Evolutionary conservation across 441 rosid species (phyloP).

Genomic region (California macrophylla): DNA sequence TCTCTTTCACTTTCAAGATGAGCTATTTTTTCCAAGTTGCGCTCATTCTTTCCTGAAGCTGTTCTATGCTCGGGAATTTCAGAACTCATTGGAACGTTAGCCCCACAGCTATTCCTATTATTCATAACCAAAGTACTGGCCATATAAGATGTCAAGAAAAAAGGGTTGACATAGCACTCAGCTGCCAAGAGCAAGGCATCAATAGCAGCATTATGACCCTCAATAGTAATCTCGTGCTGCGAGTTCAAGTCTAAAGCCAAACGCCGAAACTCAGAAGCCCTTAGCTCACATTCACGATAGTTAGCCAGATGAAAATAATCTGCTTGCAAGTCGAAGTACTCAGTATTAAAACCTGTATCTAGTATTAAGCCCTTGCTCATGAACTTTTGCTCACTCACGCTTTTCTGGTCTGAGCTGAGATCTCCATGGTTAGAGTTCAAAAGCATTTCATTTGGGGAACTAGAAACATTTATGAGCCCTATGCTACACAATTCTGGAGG

Average conservation of each 20-base stretch:
- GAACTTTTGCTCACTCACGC: slow-evolving; percentile 26
- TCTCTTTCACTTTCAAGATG: slow-evolving; percentile 64
- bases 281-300: slow-evolving; percentile 61
- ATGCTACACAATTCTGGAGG: slow-evolving; percentile 51
- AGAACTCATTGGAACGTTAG: slow-evolving; percentile 23
- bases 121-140: slow-evolving; percentile 26
- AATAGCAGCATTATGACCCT: slow-evolving; percentile 73
- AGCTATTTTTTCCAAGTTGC: slow-evolving; percentile 39
- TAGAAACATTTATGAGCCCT: slow-evolving; percentile 35
- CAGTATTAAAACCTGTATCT: slow-evolving; percentile 46
- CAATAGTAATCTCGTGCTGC: slow-evolving; percentile 40
- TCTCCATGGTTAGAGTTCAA: slow-evolving; percentile 28
- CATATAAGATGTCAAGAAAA: slow-evolving; percentile 48
- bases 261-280: slow-evolving; percentile 69
- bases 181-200: slow-evolving; percentile 87
- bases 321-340: slow-evolving; percentile 57
- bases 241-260: slow-evolving; percentile 64
- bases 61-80: slow-evolving; percentile 27
- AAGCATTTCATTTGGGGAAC: slow-evolving; percentile 25
- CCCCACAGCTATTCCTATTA: slow-evolving; percentile 18
- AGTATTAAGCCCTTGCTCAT: slow-evolving; percentile 32
- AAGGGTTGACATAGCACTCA: slow-evolving; percentile 82
- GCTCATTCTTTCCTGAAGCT: slow-evolving; percentile 25
- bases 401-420: slow-evolving; percentile 31
- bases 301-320: slow-evolving; percentile 55